A percentile compares a stretch with the other conserved stretches of the same genome.
These are phyloP conservation scores for Beauveria bassiana DNA, from an alignment of 2,329 filamentous ascomycete genomes.

Conservation along the genomic window DNA sequence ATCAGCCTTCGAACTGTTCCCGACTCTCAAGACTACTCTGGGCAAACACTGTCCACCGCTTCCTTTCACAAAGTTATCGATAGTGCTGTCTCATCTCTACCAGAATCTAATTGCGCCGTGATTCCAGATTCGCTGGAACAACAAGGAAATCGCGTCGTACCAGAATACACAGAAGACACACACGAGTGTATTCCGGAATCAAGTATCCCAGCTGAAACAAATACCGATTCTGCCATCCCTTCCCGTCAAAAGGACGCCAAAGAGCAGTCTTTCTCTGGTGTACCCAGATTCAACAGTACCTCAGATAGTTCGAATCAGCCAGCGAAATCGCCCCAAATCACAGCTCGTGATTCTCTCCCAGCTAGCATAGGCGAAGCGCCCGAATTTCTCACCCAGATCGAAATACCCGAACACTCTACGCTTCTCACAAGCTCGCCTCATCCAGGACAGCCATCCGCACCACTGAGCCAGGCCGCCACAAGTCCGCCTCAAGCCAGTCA, in stretches of 20 bases:
- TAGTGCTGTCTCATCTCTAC: slow-evolving; percentile 4
- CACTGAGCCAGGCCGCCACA: not conserved
- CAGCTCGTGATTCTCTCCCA: not conserved
- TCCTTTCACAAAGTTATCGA: slow-evolving; percentile 3
- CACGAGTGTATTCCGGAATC: not conserved
- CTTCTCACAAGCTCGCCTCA: not conserved
- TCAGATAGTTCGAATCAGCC: not conserved
- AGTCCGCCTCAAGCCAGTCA: not conserved
- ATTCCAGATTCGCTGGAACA: slow-evolving; percentile 16
- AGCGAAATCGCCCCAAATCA: not conserved
- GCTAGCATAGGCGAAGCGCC: not conserved
- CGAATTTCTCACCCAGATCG: not conserved
- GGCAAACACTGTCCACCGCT: slow-evolving; percentile 17
- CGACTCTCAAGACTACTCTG: slow-evolving; percentile 35
- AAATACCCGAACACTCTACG: not conserved
- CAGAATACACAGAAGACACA: not conserved
- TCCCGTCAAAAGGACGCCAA: not conserved
- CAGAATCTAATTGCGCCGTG: not conserved
- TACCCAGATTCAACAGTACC: not conserved
- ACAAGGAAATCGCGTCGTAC: not conserved
- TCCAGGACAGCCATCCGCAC: not conserved
- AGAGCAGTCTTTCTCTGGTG: not conserved
- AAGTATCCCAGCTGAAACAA: not conserved
- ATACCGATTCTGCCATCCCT: not conserved
- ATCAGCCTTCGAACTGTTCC: slow-evolving; percentile 32